Base-by-base conservation (phyloP, 1,139 yeast genomes). In the Scheffersomyces cryptocercus region DNA sequence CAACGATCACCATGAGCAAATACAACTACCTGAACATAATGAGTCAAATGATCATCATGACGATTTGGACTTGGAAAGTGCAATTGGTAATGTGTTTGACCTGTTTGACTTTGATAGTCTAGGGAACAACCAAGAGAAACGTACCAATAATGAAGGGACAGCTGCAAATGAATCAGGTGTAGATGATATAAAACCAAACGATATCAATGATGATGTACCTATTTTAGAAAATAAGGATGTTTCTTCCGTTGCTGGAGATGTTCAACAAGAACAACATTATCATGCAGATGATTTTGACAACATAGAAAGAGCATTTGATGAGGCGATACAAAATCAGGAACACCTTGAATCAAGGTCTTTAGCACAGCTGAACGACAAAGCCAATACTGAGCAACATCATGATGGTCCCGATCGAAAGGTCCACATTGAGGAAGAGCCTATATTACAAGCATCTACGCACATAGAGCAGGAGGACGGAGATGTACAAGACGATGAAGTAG, bases 81-180 rank as follows among this genome's bases (percentile, higher is more conserved):
- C 74, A 31, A 70, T 71, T 26, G 75, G 73, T 10, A 69, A 70
- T 43, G 76, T 68, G 0, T 68, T 71, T 49, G 61, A 59, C 33
- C 65, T 57, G 44, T 63, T 68, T 42, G 65, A 60, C 40, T 55
- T 59, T 40, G 43, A 39, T 11, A 42, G 30, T 14, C 37, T 20
- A 28, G 5, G 29, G 16, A 44, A 40, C 12, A 37, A 45, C 26
- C n/a, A 14, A 12, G 24, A 31, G 5, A n/a, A 31, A 14, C 20
- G 7, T 5, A 24, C 5, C 3, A 31, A 10, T 5, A n/a, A 31
- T 6, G 24, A 31, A 13, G 35, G 7, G 9, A 31, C 24, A 3
- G 15, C 12, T 14, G 24, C 6, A 6, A 20, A 7, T 10, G 37
- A 45, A 37, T 37, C 49, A 9, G 10, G 24, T 3, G 24, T 7